Base-by-base conservation (phyloP, 805 yeast species). In the Torulaspora microellipsoides region DNA sequence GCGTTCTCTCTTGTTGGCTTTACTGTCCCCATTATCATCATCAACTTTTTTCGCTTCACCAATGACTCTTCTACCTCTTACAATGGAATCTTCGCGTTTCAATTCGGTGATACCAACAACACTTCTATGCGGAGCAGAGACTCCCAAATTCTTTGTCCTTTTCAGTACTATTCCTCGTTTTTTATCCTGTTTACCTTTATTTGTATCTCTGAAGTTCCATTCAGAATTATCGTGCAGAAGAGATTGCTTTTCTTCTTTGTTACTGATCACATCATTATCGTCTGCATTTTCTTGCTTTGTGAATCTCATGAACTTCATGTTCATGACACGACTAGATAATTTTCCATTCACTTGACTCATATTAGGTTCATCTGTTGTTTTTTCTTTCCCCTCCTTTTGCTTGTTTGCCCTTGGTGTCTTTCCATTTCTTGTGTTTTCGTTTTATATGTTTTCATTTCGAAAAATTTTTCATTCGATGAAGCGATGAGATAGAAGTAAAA, bases 231-330 rank as follows among this genome's bases (percentile, higher is more conserved):
- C 60, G 15, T 34, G 58, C 7, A 36, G 41, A 4, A 32, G 27
- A 31, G 49, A 15, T 41, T 44, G 17, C 33, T 46, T 36, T 3
- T 46, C 47, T 11, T 34, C 74, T 36, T 59, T 66, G 34, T 58
- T 57, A 15, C 53, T 48, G 25, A 58, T 67, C 34, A 65, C 69
- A 15, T 63, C 64, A 27, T 66, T 56, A 27, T 59, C 55, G 43
- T 58, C 56, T 43, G 55, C 58, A 10, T 60, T 62, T 23, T 52
- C 63, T 9, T 60, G 58, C 29, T 65, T 72, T 11, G 75, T 77
- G 27, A 72, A 61, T 36, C 62, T 68, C 81, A 79, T 77, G 68
- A 80, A 81, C 72, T 86, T 87, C 96, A 87, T 87, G 75, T 82
- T 83, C 80, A 83, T 70, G 55, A 87, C 85, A 55, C 88, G 75